Percentiles rank a stretch among this genome's conserved stretches.
Conservation (phyloP, 2,329 filamentous ascomycete species). For the Chrysosphaeria jannelii region DNA sequence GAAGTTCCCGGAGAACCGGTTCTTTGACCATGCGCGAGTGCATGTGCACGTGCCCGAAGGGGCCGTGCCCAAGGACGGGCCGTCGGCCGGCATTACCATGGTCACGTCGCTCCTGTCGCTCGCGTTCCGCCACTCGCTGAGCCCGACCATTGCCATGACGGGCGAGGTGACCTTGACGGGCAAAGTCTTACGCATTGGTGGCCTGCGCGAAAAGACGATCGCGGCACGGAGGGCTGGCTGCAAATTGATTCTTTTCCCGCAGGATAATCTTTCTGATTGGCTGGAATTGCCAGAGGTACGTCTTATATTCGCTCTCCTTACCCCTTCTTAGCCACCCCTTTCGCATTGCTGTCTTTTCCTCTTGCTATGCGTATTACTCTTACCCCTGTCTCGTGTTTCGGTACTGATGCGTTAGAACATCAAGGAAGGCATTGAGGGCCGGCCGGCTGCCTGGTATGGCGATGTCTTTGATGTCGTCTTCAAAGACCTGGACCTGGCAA, state of each 20-base stretch:
- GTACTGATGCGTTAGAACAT: constrained; percentile 40
- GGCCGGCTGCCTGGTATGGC: constrained; percentile 72
- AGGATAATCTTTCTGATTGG: constrained; percentile 93
- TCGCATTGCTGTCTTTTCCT: not conserved
- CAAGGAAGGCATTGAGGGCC: constrained; percentile 82
- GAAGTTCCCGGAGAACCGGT: constrained; percentile 66
- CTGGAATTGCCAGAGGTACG: constrained; percentile 65
- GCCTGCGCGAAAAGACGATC: constrained; percentile 86
- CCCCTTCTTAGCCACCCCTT: constrained; percentile 6
- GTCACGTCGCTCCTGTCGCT: constrained; percentile 72
- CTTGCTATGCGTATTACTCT: not conserved
- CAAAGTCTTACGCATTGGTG: constrained; percentile 84
- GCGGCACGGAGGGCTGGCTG: constrained; percentile 78
- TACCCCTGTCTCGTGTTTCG: not conserved
- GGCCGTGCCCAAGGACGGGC: constrained; percentile 81
- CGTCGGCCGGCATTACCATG: constrained; percentile 91
- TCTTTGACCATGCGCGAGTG: constrained; percentile 85
- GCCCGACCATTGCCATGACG: constrained; percentile 87
- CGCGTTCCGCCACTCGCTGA: constrained; percentile 46
- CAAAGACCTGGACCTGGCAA: constrained; percentile 40
- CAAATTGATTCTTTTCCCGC: constrained; percentile 78
- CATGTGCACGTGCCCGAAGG: constrained; percentile 94
- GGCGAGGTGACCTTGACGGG: constrained; percentile 90
- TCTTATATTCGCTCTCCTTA: not conserved
- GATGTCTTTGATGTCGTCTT: constrained; percentile 88